A percentile compares a stretch with the other conserved stretches of the same genome.
phyloP scores from a whole-genome alignment of 83 land plant genomes.

The Thuja plicata region DNA sequence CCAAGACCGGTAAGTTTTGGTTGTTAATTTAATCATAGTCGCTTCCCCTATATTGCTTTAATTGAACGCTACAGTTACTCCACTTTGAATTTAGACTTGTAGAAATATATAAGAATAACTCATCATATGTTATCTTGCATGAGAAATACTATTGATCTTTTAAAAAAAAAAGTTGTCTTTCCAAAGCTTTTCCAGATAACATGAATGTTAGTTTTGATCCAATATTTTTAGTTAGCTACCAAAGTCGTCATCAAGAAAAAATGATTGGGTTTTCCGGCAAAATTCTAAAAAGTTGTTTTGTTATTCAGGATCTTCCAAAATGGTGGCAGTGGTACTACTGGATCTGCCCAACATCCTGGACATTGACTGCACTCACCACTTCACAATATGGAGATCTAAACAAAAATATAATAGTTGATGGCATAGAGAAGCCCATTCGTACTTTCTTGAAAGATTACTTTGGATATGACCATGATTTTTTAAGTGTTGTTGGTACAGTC shows the following conservation, averaged over 20 bases:
- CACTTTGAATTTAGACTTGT: neutral
- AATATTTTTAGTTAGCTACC: neutral
- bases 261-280: neutral
- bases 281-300: neutral
- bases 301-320: slow-evolving; percentile 14
- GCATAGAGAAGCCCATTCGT: slow-evolving; percentile 7
- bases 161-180: neutral
- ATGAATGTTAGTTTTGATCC: neutral
- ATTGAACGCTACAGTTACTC: neutral
- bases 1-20: slow-evolving; percentile 21
- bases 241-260: neutral
- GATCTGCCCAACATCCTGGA: slow-evolving; percentile 23
- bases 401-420: neutral
- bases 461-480: slow-evolving; percentile 19
- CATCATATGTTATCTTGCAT: neutral
- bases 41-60: neutral
- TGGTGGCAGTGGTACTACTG: slow-evolving; percentile 33
- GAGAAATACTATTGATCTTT: neutral
- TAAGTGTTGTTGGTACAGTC: slow-evolving; percentile 14
- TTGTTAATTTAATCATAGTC: neutral
- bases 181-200: neutral
- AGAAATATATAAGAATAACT: neutral
- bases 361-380: slow-evolving; percentile 21
- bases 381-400: slow-evolving; percentile 24
- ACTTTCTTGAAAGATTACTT: slow-evolving; percentile 16